Conservation (phyloP, 2,329 filamentous ascomycete genomes). For the Aspergillus fumigatus region DNA sequence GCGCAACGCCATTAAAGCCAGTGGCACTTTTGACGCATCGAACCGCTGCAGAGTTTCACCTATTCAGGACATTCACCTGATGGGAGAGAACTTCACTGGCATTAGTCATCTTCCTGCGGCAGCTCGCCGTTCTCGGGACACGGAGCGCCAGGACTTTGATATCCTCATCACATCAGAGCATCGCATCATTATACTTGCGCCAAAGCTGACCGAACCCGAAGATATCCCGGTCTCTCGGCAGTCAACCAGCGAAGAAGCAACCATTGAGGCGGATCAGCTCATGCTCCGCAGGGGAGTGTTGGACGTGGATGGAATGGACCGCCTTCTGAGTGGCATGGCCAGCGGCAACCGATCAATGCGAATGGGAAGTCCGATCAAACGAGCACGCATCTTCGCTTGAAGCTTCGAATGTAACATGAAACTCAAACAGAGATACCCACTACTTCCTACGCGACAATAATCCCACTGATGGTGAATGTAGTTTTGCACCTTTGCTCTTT, state of each 20-base stretch:
- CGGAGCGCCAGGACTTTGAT: conserved; percentile 28
- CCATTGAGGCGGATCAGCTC: conserved; percentile 35
- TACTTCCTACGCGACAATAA: conserved; percentile 8
- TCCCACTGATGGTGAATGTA: conserved; percentile 1
- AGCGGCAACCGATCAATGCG: conserved; percentile 25
- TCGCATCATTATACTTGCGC: conserved; percentile 36
- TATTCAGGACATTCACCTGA: conserved; percentile 36
- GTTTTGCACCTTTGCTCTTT: background rate
- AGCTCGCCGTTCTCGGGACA: conserved; percentile 18
- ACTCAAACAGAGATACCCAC: conserved; percentile 26
- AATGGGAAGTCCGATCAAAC: conserved; percentile 35
- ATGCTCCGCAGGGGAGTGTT: conserved; percentile 41
- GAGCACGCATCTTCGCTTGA: conserved; percentile 33
- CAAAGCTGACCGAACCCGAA: conserved; percentile 24
- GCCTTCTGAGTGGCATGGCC: conserved; percentile 42
- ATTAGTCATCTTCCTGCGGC: conserved; percentile 34
- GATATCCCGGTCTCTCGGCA: conserved; percentile 8
- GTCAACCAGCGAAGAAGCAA: conserved; percentile 14
- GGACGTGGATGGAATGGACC: conserved; percentile 46
- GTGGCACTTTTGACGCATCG: conserved; percentile 37
- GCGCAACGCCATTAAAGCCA: conserved; percentile 37
- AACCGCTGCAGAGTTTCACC: conserved; percentile 35
- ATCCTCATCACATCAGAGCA: conserved; percentile 40
- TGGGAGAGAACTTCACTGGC: conserved; percentile 39
- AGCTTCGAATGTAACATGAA: conserved; percentile 1